Base-by-base conservation (phyloP, 2,329 filamentous ascomycete genomes). In the Aspergillus ruber region DNA sequence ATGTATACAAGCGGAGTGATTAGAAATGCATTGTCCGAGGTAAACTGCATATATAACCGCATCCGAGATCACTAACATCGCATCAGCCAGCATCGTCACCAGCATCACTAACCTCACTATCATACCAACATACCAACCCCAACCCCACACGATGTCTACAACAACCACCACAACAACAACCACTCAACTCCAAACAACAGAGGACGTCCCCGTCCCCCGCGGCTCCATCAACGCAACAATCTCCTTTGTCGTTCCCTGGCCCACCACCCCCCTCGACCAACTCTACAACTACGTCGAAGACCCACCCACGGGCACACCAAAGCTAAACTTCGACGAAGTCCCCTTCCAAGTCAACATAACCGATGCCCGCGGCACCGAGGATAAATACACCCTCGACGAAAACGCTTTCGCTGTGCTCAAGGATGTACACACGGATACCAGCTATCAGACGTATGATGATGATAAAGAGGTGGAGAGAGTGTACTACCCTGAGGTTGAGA, bases 401-500 rank as follows among this genome's bases (percentile, higher is more conserved):
- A 82, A 90, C 65, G 88, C 88, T 54, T 95, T 95, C 73, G 75
- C 81, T 48, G 73, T 86, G 17, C 65, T 89, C 43, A 71, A 73
- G 10, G 69, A 75, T 56, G 68, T 88, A 1, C 73, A 82, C 0
- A 75, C 79, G 1, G 77, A 78, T 2, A 71, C 78, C 27, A 71
- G 70, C 36, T 72, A 74, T 42, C 74, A 80, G 57, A 72, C 67
- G 10, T 77, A 80, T 36, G 94, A 91, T 66, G 67, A 67, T 3
- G 81, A 87, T 64, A 85, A 90, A 59, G 79, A 75, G 9, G 80
- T 96, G 67, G 71, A 79, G 60, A 59, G 70, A 1, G 77, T 82
- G 46, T 96, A 95, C 75, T 96, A 96, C 72, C 85, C 88, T 0
- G 89, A 95, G 64, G 80, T 95, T 7, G 85, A 90, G 69, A 66